Evolutionary conservation across 2,329 filamentous ascomycete species (phyloP).

Genomic region (Monosporascus cannonballus): DNA sequence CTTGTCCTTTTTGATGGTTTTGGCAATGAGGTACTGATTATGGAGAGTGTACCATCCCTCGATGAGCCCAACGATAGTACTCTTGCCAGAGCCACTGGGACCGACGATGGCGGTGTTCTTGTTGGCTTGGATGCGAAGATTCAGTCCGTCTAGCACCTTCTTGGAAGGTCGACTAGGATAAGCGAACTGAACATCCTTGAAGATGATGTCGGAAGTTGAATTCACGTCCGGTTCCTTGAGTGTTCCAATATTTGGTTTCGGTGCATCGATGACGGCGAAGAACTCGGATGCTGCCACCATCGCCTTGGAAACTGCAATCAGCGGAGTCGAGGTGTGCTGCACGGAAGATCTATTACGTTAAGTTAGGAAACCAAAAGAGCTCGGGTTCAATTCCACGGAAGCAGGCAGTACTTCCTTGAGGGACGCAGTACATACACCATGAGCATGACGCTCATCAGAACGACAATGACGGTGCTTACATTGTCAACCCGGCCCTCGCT

Average conservation of each 20-base stretch:
- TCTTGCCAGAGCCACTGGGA: slow-evolving; percentile 64
- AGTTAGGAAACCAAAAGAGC: slow-evolving; percentile 40
- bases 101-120: slow-evolving; percentile 68
- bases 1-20: slow-evolving; percentile 32
- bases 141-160: slow-evolving; percentile 51
- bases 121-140: slow-evolving; percentile 49
- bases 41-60: slow-evolving; percentile 62
- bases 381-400: too few species aligned
- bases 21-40: slow-evolving; percentile 36
- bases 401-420: too few species aligned
- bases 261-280: slow-evolving; percentile 43
- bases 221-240: slow-evolving; percentile 34
- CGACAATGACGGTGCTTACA: slow-evolving; percentile 46
- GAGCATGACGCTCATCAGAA: slow-evolving; percentile 22
- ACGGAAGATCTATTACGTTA: slow-evolving; percentile 27
- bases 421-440: slow-evolving; percentile 21
- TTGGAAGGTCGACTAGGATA: slow-evolving; percentile 60
- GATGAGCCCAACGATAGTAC: slow-evolving; percentile 61
- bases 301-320: slow-evolving; percentile 47
- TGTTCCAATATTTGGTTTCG: slow-evolving; percentile 28
- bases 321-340: slow-evolving; percentile 47
- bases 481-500: slow-evolving; percentile 36
- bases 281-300: slow-evolving; percentile 48
- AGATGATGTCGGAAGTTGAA: slow-evolving; percentile 42
- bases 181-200: slow-evolving; percentile 57